Percentiles rank a stretch among this genome's conserved stretches.
Evolutionary conservation across 345 rosid species (phyloP).

Genomic region (Mallotus nudiflorus): DNA sequence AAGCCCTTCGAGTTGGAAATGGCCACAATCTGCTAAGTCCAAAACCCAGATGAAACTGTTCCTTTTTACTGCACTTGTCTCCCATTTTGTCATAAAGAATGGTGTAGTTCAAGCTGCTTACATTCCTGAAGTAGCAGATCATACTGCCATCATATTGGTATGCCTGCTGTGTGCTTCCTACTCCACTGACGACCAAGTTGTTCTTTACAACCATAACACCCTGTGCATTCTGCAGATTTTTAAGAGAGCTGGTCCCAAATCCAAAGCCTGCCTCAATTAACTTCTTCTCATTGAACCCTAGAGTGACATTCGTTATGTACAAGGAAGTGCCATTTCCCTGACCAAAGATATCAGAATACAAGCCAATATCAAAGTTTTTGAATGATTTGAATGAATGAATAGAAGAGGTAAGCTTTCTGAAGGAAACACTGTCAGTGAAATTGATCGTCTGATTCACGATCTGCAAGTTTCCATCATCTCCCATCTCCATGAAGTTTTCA

Average conservation of each 20-base stretch:
- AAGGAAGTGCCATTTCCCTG: conserved; percentile 38
- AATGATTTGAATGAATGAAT: conserved; percentile 32
- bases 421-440: conserved; percentile 48
- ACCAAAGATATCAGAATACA: conserved; percentile 37
- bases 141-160: conserved; percentile 49
- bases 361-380: conserved; percentile 49
- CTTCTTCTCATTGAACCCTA: conserved; percentile 63
- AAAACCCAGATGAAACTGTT: conserved; percentile 11
- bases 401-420: conserved; percentile 28
- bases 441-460: conserved; percentile 58
- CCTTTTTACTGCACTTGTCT: conserved; percentile 32
- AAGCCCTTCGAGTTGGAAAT: conserved; percentile 17
- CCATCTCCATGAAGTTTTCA: conserved; percentile 56
- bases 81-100: conserved; percentile 49
- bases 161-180: conserved; percentile 54
- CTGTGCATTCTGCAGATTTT: conserved; percentile 54
- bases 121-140: conserved; percentile 70
- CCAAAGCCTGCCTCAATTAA: conserved; percentile 23
- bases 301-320: conserved; percentile 39
- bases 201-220: conserved; percentile 50
- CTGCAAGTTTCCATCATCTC: conserved; percentile 52
- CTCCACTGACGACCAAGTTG: conserved; percentile 46
- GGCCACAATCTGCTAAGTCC: conserved; percentile 12
- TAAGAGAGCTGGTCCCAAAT: conserved; percentile 35
- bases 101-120: conserved; percentile 67